A percentile compares a stretch with the other conserved stretches of the same genome.
phyloP scores from a whole-genome alignment of 202 grass and related monocot species.

The Zizania palustris region DNA sequence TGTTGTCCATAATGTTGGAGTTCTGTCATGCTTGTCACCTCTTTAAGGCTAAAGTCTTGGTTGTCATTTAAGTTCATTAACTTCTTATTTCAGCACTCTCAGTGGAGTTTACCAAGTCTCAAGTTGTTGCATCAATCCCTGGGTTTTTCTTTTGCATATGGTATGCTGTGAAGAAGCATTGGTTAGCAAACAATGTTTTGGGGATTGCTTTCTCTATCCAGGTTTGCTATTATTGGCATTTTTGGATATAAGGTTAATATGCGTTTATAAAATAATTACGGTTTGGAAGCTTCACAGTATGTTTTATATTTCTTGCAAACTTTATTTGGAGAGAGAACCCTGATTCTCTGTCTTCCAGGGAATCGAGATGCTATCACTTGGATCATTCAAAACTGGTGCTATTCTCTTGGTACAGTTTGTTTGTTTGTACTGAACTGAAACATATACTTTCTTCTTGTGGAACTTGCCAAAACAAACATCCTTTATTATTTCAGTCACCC shows the following conservation, averaged over 20 bases:
- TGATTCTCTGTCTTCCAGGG: slow-evolving; percentile 54
- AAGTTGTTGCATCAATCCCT: slow-evolving; percentile 70
- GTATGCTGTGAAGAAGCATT: slow-evolving; percentile 83
- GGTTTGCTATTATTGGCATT: slow-evolving; percentile 44
- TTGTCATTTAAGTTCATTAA: slow-evolving; percentile 22
- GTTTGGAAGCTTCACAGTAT: not conserved
- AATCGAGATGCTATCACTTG: slow-evolving; percentile 91
- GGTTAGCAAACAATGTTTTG: slow-evolving; percentile 85
- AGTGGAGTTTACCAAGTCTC: slow-evolving; percentile 77
- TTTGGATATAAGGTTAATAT: not conserved
- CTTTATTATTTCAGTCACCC: not conserved
- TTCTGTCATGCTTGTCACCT: not conserved
- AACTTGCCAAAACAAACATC: slow-evolving; percentile 1
- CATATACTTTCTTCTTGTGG: not conserved
- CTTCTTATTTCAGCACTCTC: slow-evolving; percentile 58
- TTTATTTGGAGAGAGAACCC: slow-evolving; percentile 4
- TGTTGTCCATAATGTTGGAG: not conserved
- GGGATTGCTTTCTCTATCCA: slow-evolving; percentile 87
- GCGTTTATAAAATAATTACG: slow-evolving; percentile 4
- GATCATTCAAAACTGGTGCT: slow-evolving; percentile 91
- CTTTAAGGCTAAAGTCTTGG: slow-evolving; percentile 1
- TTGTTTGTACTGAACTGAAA: not conserved
- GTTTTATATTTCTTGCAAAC: not conserved
- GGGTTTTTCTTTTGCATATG: slow-evolving; percentile 80
- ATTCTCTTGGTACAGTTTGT: slow-evolving; percentile 80